Evolutionary conservation across 2,329 filamentous ascomycete species (phyloP), one percentile per base, ranked within the genome.

Genomic region (Talaromyces sp.): DNA sequence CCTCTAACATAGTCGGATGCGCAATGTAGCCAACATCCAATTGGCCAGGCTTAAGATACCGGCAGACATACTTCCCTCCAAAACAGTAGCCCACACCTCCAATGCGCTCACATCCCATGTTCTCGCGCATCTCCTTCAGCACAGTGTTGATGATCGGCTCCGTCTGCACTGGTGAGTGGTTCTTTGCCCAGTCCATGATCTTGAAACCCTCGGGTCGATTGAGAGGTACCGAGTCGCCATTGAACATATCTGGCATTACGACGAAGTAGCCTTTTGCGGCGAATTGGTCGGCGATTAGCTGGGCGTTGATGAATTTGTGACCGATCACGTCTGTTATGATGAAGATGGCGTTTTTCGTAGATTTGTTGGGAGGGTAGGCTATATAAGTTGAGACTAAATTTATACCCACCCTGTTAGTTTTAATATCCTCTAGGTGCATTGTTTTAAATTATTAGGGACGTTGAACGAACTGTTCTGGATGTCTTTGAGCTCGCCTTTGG

Each of bases 241-340:
- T 78, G 77, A 89, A 88, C 43, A 86, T 71, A 68, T 90, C 87
- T n/a, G 86, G 80, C 60, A 90, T 80, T 19, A 88, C 72, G 47
- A 81, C 80, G 49, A 84, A 75, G 72, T 88, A 89, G 57, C 86
- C 87, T 65, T 87, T 86, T 54, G 82, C 82, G 41, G 88, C 87
- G 68, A 82, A 86, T 64, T 88, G 82, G 75, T 90, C 87, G 49
- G 87, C 87, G 58, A 89, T 82, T 58, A 86, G 73, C 68, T 84
- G 71, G 61, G 75, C 76, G 70, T 86, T 83, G 67, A 74, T 73
- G 65, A 80, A 79, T 33, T 73, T 68, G 56, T 81, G 75, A 53
- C 82, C 82, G 47, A 83, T 77, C 32, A 82, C 77, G 59, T 85
- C 82, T 33, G 77, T 75, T 29, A 81, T 68, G 64, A 83, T 73